Evolutionary conservation across 148 eudicot species (phyloP).

Genomic region (Cornus kousa): DNA sequence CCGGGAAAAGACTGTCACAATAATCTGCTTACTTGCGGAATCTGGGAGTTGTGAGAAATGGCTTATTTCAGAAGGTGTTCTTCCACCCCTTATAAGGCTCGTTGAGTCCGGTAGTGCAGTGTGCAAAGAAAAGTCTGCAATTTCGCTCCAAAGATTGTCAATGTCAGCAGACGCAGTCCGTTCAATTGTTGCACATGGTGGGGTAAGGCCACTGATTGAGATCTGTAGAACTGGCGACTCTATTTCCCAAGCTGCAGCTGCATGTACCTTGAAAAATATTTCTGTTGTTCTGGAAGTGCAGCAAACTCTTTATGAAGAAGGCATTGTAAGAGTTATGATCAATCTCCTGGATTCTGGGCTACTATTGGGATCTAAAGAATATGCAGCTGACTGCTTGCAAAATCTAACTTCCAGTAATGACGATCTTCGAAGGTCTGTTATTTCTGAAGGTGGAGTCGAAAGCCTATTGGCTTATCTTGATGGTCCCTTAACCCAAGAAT

Average conservation of each 20-base stretch:
- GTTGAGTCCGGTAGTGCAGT: conserved; percentile 72
- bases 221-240: conserved; percentile 62
- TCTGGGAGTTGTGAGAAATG: conserved; percentile 72
- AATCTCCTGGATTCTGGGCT: conserved; percentile 69
- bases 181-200: conserved; percentile 71
- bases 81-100: conserved; percentile 81
- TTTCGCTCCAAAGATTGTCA: conserved; percentile 82
- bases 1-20: conserved; percentile 66
- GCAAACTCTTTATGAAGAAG: conserved; percentile 68
- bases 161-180: conserved; percentile 66
- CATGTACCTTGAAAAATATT: conserved; percentile 72
- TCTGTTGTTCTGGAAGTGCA: conserved; percentile 74
- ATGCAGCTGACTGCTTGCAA: conserved; percentile 89
- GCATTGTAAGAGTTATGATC: conserved; percentile 63
- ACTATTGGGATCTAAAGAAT: conserved; percentile 73
- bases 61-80: conserved; percentile 84
- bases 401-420: conserved; percentile 73
- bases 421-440: conserved; percentile 44
- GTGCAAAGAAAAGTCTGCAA: conserved; percentile 75
- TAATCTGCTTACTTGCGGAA: conserved; percentile 75
- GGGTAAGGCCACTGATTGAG: conserved; percentile 64
- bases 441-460: conserved; percentile 66
- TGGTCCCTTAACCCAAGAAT: conserved; percentile 82
- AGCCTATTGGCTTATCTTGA: conserved; percentile 66
- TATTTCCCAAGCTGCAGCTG: conserved; percentile 75